phyloP scores from a whole-genome alignment of 192 early-diverging fungal genomes.

The Coemansia sp. region DNA sequence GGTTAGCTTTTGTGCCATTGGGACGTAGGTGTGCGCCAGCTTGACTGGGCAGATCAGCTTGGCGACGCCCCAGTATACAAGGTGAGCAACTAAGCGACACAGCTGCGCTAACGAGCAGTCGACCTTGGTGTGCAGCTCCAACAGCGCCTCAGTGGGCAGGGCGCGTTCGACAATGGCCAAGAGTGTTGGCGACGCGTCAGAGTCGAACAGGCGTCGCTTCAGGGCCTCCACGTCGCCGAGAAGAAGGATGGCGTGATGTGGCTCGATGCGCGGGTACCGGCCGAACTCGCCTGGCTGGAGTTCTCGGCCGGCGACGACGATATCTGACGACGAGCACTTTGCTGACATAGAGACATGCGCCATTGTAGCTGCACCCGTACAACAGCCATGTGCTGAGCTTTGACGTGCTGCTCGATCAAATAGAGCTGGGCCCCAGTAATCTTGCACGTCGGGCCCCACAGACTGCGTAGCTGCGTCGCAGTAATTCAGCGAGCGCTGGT shows the following conservation, averaged over 20 bases:
- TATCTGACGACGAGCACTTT: slow-evolving; percentile 21
- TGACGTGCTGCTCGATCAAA: slow-evolving; percentile 12
- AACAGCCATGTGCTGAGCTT: slow-evolving; percentile 4
- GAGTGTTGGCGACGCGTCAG: slow-evolving; percentile 84
- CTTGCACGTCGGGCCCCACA: slow-evolving; percentile 34
- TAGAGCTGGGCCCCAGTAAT: slow-evolving; percentile 33
- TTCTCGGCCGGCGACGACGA: slow-evolving; percentile 57
- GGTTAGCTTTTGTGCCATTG: slow-evolving; percentile 2
- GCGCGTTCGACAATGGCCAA: slow-evolving; percentile 65
- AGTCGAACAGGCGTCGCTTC: slow-evolving; percentile 73
- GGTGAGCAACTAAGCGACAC: slow-evolving; percentile 83
- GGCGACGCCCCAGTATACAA: slow-evolving; percentile 92
- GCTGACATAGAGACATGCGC: slow-evolving; percentile 29
- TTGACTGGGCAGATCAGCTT: slow-evolving; percentile 84
- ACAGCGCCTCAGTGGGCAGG: slow-evolving; percentile 54
- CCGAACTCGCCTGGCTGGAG: slow-evolving; percentile 55
- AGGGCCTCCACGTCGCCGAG: slow-evolving; percentile 77
- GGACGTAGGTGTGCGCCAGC: slow-evolving; percentile 75
- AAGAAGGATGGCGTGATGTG: slow-evolving; percentile 85
- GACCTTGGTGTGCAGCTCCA: slow-evolving; percentile 75
- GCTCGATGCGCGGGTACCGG: slow-evolving; percentile 71
- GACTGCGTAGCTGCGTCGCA: slow-evolving; percentile 17
- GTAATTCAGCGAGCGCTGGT: neutral
- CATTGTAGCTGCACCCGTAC: slow-evolving; percentile 22
- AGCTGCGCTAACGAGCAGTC: slow-evolving; percentile 95